Percentiles rank a stretch among this genome's conserved stretches.
Evolutionary conservation across 148 eudicot genomes (phyloP).

Genomic region (Talinum fruticosum): DNA sequence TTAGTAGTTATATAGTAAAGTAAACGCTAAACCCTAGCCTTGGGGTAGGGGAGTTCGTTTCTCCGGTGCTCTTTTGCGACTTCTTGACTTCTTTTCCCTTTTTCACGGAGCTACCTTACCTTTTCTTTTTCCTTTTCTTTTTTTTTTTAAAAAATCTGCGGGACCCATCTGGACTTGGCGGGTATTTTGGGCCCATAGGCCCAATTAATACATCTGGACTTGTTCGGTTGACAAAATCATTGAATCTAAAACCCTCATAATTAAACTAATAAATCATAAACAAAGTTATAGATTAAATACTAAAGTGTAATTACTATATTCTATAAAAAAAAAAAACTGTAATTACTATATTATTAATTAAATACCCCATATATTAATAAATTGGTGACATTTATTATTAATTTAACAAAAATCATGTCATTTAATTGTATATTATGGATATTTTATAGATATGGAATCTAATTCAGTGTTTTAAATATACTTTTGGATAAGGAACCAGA

Average conservation of each 20-base stretch:
- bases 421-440: too few species aligned
- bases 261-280: not conserved
- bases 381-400: too few species aligned
- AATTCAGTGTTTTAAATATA: too few species aligned
- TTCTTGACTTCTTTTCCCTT: not conserved
- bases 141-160: not conserved
- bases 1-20: not conserved
- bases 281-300: not conserved
- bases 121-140: not conserved
- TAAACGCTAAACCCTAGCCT: constrained; percentile 5
- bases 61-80: not conserved
- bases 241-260: not conserved
- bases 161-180: not conserved
- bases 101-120: not conserved
- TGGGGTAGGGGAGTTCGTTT: not conserved
- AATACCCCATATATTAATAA: too few species aligned
- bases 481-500: too few species aligned
- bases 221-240: not conserved
- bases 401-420: too few species aligned
- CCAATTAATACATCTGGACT: not conserved
- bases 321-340: too few species aligned
- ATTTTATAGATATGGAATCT: too few species aligned
- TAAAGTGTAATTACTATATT: not conserved
- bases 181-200: not conserved
- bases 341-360: too few species aligned